Conservation (phyloP, 305 asterid genomes). For the Plantago coronopus region DNA sequence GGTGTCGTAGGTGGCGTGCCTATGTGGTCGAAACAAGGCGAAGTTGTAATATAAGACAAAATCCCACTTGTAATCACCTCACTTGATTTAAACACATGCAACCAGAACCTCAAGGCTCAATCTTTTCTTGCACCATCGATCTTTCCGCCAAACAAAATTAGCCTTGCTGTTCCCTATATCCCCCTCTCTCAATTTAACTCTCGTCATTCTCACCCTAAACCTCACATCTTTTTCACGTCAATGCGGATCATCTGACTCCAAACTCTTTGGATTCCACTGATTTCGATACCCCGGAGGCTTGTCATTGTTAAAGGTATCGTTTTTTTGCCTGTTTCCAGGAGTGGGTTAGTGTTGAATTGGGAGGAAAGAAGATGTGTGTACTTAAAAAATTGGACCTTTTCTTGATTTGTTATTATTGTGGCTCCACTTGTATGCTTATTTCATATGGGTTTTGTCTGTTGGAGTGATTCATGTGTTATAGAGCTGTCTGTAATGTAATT, state of each 20-base stretch:
- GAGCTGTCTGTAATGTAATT: no score
- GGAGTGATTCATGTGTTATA: slow-evolving; percentile 5
- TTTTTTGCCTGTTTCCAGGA: slow-evolving; percentile 11
- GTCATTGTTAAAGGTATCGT: slow-evolving; percentile 17
- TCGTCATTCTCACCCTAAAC: neutral
- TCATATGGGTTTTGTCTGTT: slow-evolving; percentile 31
- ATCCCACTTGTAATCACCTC: neutral
- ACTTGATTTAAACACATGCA: neutral
- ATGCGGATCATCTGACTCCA: slow-evolving; percentile 27
- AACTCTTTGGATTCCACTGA: slow-evolving; percentile 7
- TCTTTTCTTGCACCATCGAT: neutral
- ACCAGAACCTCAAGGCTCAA: neutral
- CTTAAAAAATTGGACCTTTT: slow-evolving; percentile 9
- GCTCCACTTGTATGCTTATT: slow-evolving; percentile 11
- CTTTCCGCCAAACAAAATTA: slow-evolving; percentile 32
- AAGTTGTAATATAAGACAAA: no score
- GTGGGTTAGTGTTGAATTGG: slow-evolving; percentile 19
- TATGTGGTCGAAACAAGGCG: no score
- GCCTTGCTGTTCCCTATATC: slow-evolving; percentile 3
- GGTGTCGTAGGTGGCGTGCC: no score
- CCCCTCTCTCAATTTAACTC: slow-evolving; percentile 15
- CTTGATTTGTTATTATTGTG: slow-evolving; percentile 2
- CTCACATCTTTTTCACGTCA: slow-evolving; percentile 19
- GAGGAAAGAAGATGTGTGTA: slow-evolving; percentile 1
- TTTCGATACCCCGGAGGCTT: slow-evolving; percentile 10